Base-by-base conservation (phyloP, 805 yeast genomes). In the Wickerhamiella bombiphila region DNA sequence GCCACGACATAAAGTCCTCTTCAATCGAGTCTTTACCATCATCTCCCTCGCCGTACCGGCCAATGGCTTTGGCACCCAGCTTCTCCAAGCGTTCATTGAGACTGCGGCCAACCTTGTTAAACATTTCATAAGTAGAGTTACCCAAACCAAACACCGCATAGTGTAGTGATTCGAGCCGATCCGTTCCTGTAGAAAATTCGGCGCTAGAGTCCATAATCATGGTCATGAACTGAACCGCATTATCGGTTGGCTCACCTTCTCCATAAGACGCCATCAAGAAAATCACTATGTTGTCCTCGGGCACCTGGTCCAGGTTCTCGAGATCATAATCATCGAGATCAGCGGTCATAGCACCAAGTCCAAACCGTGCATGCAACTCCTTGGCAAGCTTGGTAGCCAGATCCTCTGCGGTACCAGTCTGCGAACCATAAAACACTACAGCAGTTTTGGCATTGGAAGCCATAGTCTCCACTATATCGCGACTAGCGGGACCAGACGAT, bases 391-490 rank as follows among this genome's bases (percentile, higher is more conserved):
- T 81, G 49, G 78, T 72, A 15, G 96, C 93, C 52, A 85, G 88
- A 54, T 91, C 98, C 61, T 91, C 98, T 32, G 97, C 94, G 14
- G 98, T 91, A 46, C 98, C 98, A 4, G 98, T 91, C 61, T 91
- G 99, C 11, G 97, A 86, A 14, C 94, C 97, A 56, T 70, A 91
- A 43, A 91, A 69, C 3, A 91, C 77, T 32, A 85, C 63, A 26
- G 80, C 78, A 46, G 79, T 77, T 60, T 88, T 86, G 43, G 70
- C 68, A 50, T 75, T 74, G 28, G 63, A 62, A 36, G 63, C 62
- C 48, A 88, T 49, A 32, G 43, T 48, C 34, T 52, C 48, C 25
- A 58, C 47, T 32, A 63, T 48, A 36, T 48, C 40, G 41, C 46
- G 41, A 11, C 41, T 15, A 31, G 29, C 25, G 28, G 17, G 33